Evolutionary conservation across 768 basidiomycete species (phyloP).

Genomic region (Tricholoma bakamatsutake): DNA sequence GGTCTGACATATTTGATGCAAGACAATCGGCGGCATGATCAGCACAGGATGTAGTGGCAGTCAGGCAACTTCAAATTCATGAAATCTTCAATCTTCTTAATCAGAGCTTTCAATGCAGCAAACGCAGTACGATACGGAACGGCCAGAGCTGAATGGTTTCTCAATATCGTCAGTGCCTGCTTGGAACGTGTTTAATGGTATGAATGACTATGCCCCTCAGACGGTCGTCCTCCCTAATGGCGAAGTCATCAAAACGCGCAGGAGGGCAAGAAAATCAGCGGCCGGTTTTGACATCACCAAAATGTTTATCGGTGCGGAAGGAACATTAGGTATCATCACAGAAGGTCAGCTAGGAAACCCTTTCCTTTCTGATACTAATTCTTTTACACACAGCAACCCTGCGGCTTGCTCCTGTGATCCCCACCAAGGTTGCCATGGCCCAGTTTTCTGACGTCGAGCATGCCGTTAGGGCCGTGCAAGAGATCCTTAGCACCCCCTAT

Average conservation of each 20-base stretch:
- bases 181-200: conserved; percentile 1
- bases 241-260: conserved; percentile 82
- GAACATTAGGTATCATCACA: conserved; percentile 85
- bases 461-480: conserved; percentile 78
- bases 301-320: conserved; percentile 86
- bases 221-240: conserved; percentile 83
- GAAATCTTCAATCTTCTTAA: neutral
- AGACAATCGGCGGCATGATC: conserved; percentile 88
- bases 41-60: conserved; percentile 85
- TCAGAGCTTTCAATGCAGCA: conserved; percentile 32
- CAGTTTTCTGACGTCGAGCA: conserved; percentile 76
- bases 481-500: conserved; percentile 63
- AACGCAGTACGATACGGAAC: conserved; percentile 86
- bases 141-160: conserved; percentile 83
- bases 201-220: conserved; percentile 31
- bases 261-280: conserved; percentile 74
- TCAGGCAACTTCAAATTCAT: conserved; percentile 28
- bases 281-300: conserved; percentile 87
- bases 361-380: neutral
- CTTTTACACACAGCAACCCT: conserved; percentile 56
- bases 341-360: conserved; percentile 44
- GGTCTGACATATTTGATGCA: conserved; percentile 5
- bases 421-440: conserved; percentile 83
- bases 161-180: conserved; percentile 55
- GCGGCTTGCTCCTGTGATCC: conserved; percentile 72